These are phyloP conservation scores for Alternaria hordeiaustralica DNA, from an alignment of 2,329 filamentous ascomycete genomes.

Conservation along the genomic window DNA sequence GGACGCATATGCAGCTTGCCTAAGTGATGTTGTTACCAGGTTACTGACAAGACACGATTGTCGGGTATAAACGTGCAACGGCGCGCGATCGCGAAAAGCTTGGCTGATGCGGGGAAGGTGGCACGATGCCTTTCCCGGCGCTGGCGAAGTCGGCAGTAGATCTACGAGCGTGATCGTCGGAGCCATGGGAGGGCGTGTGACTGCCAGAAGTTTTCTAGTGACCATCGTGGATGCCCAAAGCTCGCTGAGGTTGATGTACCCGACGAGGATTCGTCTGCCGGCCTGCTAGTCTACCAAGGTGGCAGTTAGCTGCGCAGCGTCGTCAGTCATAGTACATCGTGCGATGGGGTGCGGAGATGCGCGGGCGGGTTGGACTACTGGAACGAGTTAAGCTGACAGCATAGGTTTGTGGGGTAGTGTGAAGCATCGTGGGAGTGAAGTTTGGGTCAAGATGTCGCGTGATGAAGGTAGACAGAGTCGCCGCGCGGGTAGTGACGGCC, in stretches of 20 bases:
- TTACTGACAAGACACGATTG: background rate
- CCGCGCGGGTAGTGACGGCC: background rate
- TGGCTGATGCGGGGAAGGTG: conserved; percentile 6
- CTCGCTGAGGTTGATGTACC: background rate
- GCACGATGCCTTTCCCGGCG: conserved; percentile 6
- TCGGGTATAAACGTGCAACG: conserved; percentile 10
- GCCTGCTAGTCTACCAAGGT: background rate
- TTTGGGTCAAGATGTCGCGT: background rate
- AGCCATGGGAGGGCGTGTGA: conserved; percentile 7
- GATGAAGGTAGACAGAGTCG: background rate
- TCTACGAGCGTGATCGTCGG: conserved; percentile 4
- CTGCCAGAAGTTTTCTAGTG: background rate
- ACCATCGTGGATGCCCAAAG: background rate
- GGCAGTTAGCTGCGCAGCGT: background rate
- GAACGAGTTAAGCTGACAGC: background rate
- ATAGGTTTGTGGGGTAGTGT: background rate
- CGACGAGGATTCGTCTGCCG: background rate
- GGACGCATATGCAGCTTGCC: conserved; percentile 7
- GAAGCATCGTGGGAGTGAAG: background rate
- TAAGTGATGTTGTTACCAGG: background rate
- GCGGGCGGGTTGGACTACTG: background rate
- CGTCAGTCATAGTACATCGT: background rate
- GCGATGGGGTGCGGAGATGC: background rate
- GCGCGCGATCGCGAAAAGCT: conserved; percentile 9
- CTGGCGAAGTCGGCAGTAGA: background rate